Base-by-base conservation (phyloP, 805 yeast species). In the Wickerhamomyces bisporus region DNA sequence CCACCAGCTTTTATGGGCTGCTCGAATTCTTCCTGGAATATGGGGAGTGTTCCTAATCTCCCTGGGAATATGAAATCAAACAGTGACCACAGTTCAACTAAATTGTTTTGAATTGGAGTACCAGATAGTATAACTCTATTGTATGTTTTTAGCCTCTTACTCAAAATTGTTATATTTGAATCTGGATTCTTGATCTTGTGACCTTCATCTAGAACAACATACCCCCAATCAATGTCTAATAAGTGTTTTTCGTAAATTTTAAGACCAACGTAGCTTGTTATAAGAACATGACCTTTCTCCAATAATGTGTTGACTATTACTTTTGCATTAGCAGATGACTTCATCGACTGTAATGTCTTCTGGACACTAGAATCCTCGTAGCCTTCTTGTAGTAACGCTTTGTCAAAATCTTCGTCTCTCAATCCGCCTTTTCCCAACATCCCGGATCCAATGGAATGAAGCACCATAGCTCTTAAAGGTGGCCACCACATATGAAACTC, bases 401-500 rank as follows among this genome's bases (percentile, higher is more conserved):
- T 62, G 41, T 81, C 86, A n/a, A 77, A 53, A 18, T 71, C 75
- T 10, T 69, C 77, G 35, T 71, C 78, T 12, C 62, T 66, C 0
- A 57, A 38, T 15, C 53, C 55, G 3, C 49, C 57, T 32, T 53
- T 52, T 5, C 36, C 31, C 1, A 59, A 54, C 89, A 91, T 81
- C 1, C 96, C 98, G 1, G 87, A 66, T 0, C 98, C 98, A 34
- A 88, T 93, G 1, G 96, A 81, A 58, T 93, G 98, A 24, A 93
- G 62, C 34, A 93, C 86, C 5, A 86, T 78, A 5, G 88, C 78
- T 43, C 98, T 62, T 20, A 93, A 68, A 0, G 97, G 87, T 3
- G 98, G 97, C 98, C 98, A 93, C 98, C 98, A 93, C 35, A 81
- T 75, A 50, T 91, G 98, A 34, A 93, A 77, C 60, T 93, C 98